These are phyloP conservation scores for Typha latifolia DNA, from an alignment of 176 grass and related monocot genomes.

Conservation along the genomic window DNA sequence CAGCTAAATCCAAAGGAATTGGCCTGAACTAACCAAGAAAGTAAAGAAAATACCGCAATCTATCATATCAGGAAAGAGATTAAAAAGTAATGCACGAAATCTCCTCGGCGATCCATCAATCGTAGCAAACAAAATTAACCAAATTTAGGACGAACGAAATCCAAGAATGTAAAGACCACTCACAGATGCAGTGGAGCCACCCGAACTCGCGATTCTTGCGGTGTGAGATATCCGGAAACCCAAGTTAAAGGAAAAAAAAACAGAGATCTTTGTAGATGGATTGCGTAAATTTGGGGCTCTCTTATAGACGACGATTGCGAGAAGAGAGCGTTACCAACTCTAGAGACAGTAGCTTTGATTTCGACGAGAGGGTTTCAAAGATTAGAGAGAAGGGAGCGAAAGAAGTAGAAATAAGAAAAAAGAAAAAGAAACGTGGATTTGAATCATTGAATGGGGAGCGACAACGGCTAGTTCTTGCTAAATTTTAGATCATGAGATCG, in stretches of 20 bases:
- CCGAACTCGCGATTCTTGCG: not conserved
- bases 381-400: not conserved
- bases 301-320: too few relatives aligned
- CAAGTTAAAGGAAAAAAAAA: too few relatives aligned
- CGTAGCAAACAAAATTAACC: not conserved
- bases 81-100: not conserved
- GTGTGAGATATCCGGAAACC: not conserved
- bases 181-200: not conserved
- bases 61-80: not conserved
- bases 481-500: too few relatives aligned
- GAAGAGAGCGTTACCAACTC: too few relatives aligned
- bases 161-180: not conserved
- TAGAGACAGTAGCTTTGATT: too few relatives aligned
- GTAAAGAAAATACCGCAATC: not conserved
- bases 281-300: not conserved
- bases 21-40: not conserved
- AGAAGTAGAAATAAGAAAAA: not conserved
- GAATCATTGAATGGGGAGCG: not conserved
- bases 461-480: not conserved
- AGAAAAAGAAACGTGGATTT: not conserved
- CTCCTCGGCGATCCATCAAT: not conserved
- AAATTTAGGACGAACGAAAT: not conserved
- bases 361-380: not conserved
- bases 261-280: too few relatives aligned
- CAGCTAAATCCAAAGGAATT: not conserved